Evolutionary conservation across 768 basidiomycete genomes (phyloP).

Genomic region (Boletus fagicola): DNA sequence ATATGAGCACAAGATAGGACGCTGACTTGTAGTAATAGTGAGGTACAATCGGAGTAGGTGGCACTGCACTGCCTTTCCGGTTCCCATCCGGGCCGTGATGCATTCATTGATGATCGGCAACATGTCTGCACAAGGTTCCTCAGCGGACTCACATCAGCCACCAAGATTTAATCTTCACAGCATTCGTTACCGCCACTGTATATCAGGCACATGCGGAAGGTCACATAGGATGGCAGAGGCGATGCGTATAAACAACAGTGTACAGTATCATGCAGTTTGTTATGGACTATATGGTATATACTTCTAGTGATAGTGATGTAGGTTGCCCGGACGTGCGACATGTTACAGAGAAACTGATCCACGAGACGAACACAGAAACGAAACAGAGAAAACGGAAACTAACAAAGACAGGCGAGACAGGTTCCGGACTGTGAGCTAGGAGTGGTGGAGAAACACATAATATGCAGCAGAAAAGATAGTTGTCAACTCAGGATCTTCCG

Average conservation of each 20-base stretch:
- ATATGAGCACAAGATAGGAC: constrained; percentile 25
- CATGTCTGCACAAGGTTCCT: not conserved
- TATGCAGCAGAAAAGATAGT: not conserved
- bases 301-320: constrained; percentile 29
- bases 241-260: constrained; percentile 32
- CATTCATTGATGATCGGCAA: constrained; percentile 17
- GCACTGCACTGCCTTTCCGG: constrained; percentile 25
- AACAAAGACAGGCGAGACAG: not conserved
- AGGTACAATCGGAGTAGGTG: constrained; percentile 23
- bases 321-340: constrained; percentile 2
- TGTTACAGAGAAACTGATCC: constrained; percentile 28
- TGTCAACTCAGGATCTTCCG: constrained; percentile 25
- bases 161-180: constrained; percentile 13
- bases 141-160: constrained; percentile 7
- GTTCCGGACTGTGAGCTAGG: not conserved
- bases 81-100: constrained; percentile 15
- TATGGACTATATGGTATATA: constrained; percentile 33
- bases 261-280: constrained; percentile 33
- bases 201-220: constrained; percentile 25
- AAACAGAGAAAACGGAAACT: constrained; percentile 4
- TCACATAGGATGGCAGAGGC: constrained; percentile 13
- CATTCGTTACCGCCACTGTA: constrained; percentile 13
- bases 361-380: constrained; percentile 10
- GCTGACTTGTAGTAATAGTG: constrained; percentile 32
- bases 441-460: not conserved